phyloP scores from a whole-genome alignment of 2,329 filamentous ascomycete species.

The Cryphonectria naterciae region DNA sequence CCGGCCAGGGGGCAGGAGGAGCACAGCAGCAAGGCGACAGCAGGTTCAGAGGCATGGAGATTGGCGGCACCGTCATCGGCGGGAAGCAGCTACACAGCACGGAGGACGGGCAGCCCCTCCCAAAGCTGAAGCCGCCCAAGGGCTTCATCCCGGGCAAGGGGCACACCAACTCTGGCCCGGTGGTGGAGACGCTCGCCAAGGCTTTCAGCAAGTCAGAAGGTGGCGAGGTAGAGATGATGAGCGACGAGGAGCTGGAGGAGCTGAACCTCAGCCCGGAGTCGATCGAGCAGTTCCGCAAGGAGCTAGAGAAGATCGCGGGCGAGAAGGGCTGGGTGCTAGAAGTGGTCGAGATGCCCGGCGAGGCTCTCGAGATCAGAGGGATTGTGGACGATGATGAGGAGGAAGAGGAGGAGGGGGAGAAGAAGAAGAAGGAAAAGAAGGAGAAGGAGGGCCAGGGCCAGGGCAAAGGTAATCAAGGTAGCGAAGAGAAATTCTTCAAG shows the following conservation, averaged over 20 bases:
- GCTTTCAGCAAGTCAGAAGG: conserved; percentile 58
- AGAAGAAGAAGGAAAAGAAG: conserved; percentile 28
- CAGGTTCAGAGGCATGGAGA: conserved; percentile 41
- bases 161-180: conserved; percentile 30
- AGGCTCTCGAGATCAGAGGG: conserved; percentile 67
- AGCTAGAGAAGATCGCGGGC: conserved; percentile 70
- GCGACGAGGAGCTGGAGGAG: conserved; percentile 68
- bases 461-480: conserved; percentile 42
- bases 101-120: conserved; percentile 51
- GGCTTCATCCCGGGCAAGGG: conserved; percentile 41
- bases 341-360: conserved; percentile 70
- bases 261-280: conserved; percentile 68
- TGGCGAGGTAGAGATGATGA: conserved; percentile 63
- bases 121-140: conserved; percentile 51
- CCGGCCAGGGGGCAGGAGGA: conserved; percentile 15
- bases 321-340: conserved; percentile 80
- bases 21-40: conserved; percentile 12
- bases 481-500: conserved; percentile 56
- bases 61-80: conserved; percentile 60
- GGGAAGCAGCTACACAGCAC: conserved; percentile 53
- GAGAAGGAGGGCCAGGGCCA: neutral
- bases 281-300: conserved; percentile 69
- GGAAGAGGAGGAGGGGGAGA: conserved; percentile 36
- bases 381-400: conserved; percentile 66
- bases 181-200: conserved; percentile 51